Percentiles rank a stretch among this genome's conserved stretches.
phyloP scores from a whole-genome alignment of 371 early-diverging fungal species.

The Fennellomyces sp. region DNA sequence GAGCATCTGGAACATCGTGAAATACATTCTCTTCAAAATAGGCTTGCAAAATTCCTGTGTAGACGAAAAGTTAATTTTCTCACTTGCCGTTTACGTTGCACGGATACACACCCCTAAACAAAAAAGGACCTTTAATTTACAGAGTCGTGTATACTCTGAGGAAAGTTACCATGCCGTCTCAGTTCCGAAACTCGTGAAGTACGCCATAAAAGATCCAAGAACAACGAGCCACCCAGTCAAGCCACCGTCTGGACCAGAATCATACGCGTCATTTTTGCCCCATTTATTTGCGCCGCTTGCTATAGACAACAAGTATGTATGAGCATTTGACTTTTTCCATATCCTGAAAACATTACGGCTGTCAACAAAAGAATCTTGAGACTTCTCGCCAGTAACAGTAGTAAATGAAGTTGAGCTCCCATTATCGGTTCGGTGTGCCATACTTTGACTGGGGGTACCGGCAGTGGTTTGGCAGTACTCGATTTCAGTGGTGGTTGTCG shows the following conservation, averaged over 20 bases:
- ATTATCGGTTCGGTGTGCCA: no score
- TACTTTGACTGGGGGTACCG: no score
- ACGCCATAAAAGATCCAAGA: conserved; percentile 53
- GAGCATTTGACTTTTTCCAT: no score
- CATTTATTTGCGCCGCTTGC: no score
- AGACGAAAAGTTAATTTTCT: neutral
- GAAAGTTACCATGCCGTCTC: conserved; percentile 31
- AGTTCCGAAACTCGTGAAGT: conserved; percentile 58
- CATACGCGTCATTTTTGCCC: no score
- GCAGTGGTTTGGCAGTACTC: no score
- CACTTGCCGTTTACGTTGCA: neutral
- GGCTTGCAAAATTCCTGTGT: conserved; percentile 19
- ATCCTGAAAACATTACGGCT: no score
- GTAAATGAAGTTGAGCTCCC: no score
- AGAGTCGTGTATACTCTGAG: neutral
- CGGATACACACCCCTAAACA: neutral
- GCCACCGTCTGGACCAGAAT: neutral
- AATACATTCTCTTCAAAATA: conserved; percentile 17
- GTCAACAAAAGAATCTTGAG: no score
- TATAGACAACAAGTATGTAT: no score
- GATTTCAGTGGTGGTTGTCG: no score
- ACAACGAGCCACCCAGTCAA: conserved; percentile 54
- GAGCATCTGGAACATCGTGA: neutral
- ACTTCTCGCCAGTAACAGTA: no score
- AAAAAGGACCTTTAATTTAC: neutral